Evolutionary conservation across 2,329 filamentous ascomycete species (phyloP).

Genomic region (Apiospora koreana): DNA sequence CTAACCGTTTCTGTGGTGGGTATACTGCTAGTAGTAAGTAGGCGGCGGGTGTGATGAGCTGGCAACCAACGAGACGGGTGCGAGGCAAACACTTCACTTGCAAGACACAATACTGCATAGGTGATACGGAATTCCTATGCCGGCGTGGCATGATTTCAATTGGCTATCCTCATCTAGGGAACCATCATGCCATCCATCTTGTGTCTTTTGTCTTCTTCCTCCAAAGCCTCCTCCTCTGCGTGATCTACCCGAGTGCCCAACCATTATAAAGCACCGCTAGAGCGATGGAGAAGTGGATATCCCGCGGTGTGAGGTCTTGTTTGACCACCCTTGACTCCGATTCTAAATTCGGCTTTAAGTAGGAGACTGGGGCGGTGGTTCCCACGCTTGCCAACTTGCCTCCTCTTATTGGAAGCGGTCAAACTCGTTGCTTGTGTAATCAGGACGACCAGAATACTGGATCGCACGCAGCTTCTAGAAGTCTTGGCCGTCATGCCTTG

Average conservation of each 20-base stretch:
- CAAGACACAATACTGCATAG: too few relatives aligned
- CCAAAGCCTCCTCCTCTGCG: neutral
- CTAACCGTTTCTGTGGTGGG: too few relatives aligned
- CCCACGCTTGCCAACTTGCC: neutral
- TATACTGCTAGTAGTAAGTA: too few relatives aligned
- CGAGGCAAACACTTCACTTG: too few relatives aligned
- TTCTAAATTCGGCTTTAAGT: neutral
- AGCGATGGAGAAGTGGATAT: neutral
- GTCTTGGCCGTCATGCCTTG: neutral
- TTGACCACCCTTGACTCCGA: neutral
- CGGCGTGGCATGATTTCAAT: too few relatives aligned
- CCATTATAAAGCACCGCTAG: neutral
- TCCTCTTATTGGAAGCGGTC: neutral
- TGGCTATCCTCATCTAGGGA: too few relatives aligned
- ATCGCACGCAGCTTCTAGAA: neutral
- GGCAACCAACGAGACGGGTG: too few relatives aligned
- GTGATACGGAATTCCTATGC: too few relatives aligned
- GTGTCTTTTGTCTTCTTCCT: neutral
- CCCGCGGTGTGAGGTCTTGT: neutral
- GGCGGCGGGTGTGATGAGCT: too few relatives aligned
- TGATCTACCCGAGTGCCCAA: neutral
- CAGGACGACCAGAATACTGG: neutral
- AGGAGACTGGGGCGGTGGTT: neutral
- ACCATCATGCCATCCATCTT: neutral
- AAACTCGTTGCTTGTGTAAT: neutral